Percentiles rank a stretch among this genome's conserved stretches.
These are phyloP conservation scores for Fusarium sp. DNA, from an alignment of 2,329 filamentous ascomycete species.

Conservation along the genomic window DNA sequence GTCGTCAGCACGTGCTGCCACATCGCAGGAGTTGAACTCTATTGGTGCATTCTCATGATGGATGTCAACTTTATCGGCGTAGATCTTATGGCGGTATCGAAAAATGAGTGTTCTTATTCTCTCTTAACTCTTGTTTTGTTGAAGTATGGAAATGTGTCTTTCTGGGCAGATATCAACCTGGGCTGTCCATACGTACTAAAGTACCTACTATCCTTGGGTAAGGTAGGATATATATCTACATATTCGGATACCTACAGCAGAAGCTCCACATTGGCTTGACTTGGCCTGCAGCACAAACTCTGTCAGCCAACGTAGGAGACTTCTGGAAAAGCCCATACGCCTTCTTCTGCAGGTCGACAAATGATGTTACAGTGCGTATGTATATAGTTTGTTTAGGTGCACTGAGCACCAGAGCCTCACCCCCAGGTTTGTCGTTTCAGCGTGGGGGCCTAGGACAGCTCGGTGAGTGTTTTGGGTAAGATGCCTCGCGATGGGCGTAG, in stretches of 20 bases:
- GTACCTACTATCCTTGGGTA: too few relatives aligned
- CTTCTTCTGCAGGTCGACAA: slow-evolving; percentile 9
- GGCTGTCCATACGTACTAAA: too few relatives aligned
- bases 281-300: slow-evolving; percentile 3
- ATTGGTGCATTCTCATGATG: slow-evolving; percentile 5
- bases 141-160: neutral
- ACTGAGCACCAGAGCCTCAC: slow-evolving; percentile 28
- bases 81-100: neutral
- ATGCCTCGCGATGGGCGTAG: slow-evolving; percentile 17
- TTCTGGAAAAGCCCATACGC: slow-evolving; percentile 23
- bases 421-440: slow-evolving; percentile 12
- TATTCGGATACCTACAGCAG: too few relatives aligned
- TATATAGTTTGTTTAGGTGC: neutral
- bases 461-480: slow-evolving; percentile 43
- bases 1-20: slow-evolving; percentile 18
- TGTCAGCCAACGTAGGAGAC: slow-evolving; percentile 5
- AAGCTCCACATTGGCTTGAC: neutral
- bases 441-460: slow-evolving; percentile 32
- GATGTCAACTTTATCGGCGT: slow-evolving; percentile 1
- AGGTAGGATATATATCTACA: too few relatives aligned
- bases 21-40: slow-evolving; percentile 5
- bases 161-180: neutral
- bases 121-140: too few relatives aligned
- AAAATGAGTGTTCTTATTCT: neutral
- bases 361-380: neutral